Conservation (phyloP, 192 early-diverging fungal species). For the Thamnidium elegans region DNA sequence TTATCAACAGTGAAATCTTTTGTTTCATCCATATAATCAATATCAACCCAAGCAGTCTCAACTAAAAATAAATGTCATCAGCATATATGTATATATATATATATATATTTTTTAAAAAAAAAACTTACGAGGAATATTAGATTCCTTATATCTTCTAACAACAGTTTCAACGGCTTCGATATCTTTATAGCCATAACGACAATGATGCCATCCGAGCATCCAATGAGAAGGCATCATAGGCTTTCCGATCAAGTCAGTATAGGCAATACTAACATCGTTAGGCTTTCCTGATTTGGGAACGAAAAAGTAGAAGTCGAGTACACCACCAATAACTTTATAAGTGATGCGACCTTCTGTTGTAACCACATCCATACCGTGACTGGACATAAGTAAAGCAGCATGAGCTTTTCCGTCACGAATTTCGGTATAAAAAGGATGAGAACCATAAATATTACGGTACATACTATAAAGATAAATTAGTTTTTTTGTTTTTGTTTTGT, state of each 20-base stretch:
- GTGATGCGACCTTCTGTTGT: conserved; percentile 42
- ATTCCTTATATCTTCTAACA: conserved; percentile 50
- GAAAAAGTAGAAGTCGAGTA: conserved; percentile 63
- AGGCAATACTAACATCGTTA: conserved; percentile 37
- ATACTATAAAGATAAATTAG: neutral
- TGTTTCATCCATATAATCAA: conserved; percentile 68
- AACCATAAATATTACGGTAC: conserved; percentile 55
- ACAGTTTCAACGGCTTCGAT: conserved; percentile 53
- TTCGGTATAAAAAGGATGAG: conserved; percentile 65
- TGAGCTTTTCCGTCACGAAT: conserved; percentile 50
- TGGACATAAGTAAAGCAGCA: conserved; percentile 54
- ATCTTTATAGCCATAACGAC: conserved; percentile 51
- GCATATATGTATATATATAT: no score
- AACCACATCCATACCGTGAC: conserved; percentile 68
- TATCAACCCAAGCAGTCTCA: conserved; percentile 54
- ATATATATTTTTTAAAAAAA: neutral
- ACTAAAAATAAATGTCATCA: conserved; percentile 1
- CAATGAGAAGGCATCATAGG: conserved; percentile 51
- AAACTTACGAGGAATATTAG: conserved; percentile 54
- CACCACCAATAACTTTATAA: conserved; percentile 65
- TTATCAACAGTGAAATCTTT: conserved; percentile 63
- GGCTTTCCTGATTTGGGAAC: conserved; percentile 43
- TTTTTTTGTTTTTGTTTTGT: no score
- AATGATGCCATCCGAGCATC: conserved; percentile 36
- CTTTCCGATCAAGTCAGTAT: conserved; percentile 63